Conservation (phyloP, 2,329 filamentous ascomycete genomes). For the Pestalotiopsis sp. region DNA sequence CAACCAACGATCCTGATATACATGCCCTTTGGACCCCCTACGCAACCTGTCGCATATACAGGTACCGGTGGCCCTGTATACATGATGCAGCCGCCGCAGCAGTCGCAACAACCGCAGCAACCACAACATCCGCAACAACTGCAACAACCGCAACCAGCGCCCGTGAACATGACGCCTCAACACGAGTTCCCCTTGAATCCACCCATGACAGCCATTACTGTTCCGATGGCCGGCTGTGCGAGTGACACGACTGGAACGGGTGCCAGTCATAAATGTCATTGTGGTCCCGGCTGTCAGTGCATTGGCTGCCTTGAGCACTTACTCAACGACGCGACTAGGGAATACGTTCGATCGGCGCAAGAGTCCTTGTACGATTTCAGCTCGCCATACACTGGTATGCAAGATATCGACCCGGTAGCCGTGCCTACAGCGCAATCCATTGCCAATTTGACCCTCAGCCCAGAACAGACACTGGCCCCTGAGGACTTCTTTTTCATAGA, state of each 20-base stretch:
- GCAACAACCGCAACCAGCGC: not conserved
- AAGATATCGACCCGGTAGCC: not conserved
- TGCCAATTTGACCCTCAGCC: not conserved
- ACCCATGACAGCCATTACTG: not conserved
- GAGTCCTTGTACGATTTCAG: not conserved
- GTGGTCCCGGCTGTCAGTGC: conserved; percentile 14
- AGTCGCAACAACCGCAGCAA: not conserved
- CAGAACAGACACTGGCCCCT: conserved; percentile 6
- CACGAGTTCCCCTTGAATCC: not conserved
- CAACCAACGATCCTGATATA: conserved; percentile 10
- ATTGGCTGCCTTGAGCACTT: conserved; percentile 14
- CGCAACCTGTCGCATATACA: conserved; percentile 1
- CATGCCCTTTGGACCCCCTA: not conserved
- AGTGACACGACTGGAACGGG: not conserved
- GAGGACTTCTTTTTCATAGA: conserved; percentile 13
- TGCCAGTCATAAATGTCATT: conserved; percentile 11
- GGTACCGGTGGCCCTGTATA: conserved; percentile 6
- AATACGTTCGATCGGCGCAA: conserved; percentile 11
- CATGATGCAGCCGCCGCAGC: not conserved
- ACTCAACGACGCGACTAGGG: conserved; percentile 12
- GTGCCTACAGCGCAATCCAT: conserved; percentile 1
- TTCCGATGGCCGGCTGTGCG: not conserved
- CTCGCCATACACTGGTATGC: not conserved
- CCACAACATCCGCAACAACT: not conserved
- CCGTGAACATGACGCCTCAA: not conserved